Evolutionary conservation across 2,329 filamentous ascomycete species (phyloP).

Genomic region (Ceratocystis papillata): DNA sequence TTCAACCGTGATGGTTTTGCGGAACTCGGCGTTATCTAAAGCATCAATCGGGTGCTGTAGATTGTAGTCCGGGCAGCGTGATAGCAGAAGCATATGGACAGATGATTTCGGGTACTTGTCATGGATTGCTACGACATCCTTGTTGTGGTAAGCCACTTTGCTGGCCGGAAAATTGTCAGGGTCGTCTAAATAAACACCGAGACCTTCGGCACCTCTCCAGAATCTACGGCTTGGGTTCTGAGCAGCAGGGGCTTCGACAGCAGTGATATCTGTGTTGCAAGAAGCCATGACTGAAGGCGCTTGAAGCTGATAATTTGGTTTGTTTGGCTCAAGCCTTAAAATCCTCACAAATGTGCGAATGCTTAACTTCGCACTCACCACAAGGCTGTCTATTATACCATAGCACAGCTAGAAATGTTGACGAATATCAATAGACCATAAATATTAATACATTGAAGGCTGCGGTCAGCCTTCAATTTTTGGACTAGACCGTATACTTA

Average conservation of each 20-base stretch:
- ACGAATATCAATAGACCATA: background rate
- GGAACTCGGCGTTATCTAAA: conserved; percentile 59
- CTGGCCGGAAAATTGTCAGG: conserved; percentile 52
- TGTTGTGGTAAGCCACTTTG: conserved; percentile 54
- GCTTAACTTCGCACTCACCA: background rate
- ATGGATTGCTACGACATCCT: conserved; percentile 62
- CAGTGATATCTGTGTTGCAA: background rate
- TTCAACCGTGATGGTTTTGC: conserved; percentile 51
- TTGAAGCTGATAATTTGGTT: background rate
- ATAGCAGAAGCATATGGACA: conserved; percentile 79
- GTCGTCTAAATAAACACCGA: conserved; percentile 55
- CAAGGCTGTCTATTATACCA: conserved; percentile 7
- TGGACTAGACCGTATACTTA: background rate
- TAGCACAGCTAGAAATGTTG: background rate
- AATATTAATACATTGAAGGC: background rate
- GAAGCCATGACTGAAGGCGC: background rate
- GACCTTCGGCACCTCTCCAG: conserved; percentile 41
- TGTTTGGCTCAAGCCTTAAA: background rate
- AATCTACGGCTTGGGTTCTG: conserved; percentile 31
- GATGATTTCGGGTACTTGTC: conserved; percentile 80
- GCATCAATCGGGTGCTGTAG: conserved; percentile 65
- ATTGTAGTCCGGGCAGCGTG: conserved; percentile 52
- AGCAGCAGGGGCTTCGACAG: background rate
- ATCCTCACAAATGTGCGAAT: background rate
- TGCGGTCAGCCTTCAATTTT: background rate